Evolutionary conservation across 2,329 filamentous ascomycete species (phyloP), one percentile per base, ranked within the genome.

Genomic region (Trichoderma cornu-damae): DNA sequence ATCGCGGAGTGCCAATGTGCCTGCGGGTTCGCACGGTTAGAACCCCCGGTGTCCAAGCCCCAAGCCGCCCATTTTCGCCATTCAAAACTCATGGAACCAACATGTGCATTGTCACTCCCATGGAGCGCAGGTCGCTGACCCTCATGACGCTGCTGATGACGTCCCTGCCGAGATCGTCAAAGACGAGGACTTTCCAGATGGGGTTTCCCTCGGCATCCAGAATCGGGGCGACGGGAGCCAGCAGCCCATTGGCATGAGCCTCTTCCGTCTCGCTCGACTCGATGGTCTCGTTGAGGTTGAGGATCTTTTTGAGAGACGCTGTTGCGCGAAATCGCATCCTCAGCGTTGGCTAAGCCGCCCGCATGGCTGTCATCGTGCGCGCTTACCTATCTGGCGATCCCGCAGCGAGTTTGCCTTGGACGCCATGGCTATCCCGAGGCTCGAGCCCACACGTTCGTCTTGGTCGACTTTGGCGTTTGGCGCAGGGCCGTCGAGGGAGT

Each of bases 71-170:
- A n/a, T n/a, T n/a, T n/a, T n/a, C n/a, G n/a, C n/a, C n/a, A n/a
- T n/a, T n/a, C n/a, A n/a, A n/a, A n/a, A n/a, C n/a, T n/a, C n/a
- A n/a, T n/a, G n/a, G n/a, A 30, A 67, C 74, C 62, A 81, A 95
- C 90, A 96, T 84, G 74, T 96, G 90, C 80, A 96, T 94, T 37
- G 91, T 97, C 54, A 97, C 89, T n/a, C 95, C 94, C 84, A 94
- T 91, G 60, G 88, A 84, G 61, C 95, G 82, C 69, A 99, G 77
- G 74, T 99, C 94, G 68, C 91, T 96, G 61, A 99, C 94, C 59
- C 92, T 83, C 62, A 99, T 79, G 2, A 99, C 92, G 68, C 92
- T 96, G 76, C 91, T 96, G 68, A 99, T 96, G 59, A 99, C 89
- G 81, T 97, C 92, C 70, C 92, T 83, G 47, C 93, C 94, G 3